A percentile compares a stretch with the other conserved stretches of the same genome.
Conservation (phyloP, 2,329 filamentous ascomycete species). For the Colletotrichum liaoningense region DNA sequence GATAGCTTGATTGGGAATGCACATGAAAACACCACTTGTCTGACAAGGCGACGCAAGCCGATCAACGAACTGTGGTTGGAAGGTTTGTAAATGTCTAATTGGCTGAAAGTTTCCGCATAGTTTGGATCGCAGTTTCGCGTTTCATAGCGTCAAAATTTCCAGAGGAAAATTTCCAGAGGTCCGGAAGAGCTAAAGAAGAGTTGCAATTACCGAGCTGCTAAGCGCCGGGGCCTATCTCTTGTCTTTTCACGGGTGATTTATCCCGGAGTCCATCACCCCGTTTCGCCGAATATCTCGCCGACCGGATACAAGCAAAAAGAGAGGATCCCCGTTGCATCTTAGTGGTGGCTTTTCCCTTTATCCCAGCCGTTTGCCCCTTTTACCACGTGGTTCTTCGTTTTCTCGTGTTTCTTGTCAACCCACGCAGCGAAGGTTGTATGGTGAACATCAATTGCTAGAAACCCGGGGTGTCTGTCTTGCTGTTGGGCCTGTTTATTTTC, state of each 20-base stretch:
- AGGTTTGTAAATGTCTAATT: background rate
- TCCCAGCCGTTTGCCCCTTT: conserved; percentile 24
- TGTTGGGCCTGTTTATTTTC: conserved; percentile 3
- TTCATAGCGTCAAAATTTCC: background rate
- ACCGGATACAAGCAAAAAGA: conserved; percentile 27
- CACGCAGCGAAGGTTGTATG: conserved; percentile 17
- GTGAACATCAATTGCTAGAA: conserved; percentile 8
- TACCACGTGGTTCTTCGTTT: conserved; percentile 14
- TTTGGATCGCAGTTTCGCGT: background rate
- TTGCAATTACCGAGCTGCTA: conserved; percentile 9
- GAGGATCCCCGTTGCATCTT: conserved; percentile 5
- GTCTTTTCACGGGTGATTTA: background rate
- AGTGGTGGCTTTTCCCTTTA: conserved; percentile 11
- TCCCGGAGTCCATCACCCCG: conserved; percentile 8
- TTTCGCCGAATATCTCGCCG: conserved; percentile 3
- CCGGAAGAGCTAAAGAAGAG: background rate
- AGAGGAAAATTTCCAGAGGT: background rate
- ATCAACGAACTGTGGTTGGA: background rate
- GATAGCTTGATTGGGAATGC: background rate
- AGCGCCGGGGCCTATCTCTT: background rate
- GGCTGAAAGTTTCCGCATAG: background rate
- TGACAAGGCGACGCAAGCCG: no score
- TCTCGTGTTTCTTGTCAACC: conserved; percentile 13
- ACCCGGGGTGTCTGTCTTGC: conserved; percentile 3
- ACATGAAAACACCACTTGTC: background rate